Base-by-base conservation (phyloP, 805 yeast genomes). In the Zygotorulaspora florentina region DNA sequence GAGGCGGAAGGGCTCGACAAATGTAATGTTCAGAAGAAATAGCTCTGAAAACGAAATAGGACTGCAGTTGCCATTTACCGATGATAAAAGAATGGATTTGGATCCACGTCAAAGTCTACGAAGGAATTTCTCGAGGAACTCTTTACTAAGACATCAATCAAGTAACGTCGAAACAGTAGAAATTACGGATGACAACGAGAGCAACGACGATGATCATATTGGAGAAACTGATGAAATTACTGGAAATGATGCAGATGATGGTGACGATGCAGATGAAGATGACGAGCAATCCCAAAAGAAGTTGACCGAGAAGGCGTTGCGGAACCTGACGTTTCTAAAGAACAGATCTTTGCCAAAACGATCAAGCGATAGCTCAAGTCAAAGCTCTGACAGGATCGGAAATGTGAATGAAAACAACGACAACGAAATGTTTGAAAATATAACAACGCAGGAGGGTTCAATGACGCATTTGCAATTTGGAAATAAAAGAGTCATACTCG, bases 301-400 rank as follows among this genome's bases (percentile, higher is more conserved):
- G 40, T 53, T 72, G 8, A 71, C 76, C 0, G 65, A 69, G 8
- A 70, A 68, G 46, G 75, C 76, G 0, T 43, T 71, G 40, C 61
- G 65, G 31, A 67, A 65, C 37, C 53, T 72, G 28, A 64, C 70
- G 2, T 47, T 61, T 2, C 42, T 71, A 39, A 62, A 54, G 28
- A 33, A 16, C 16, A 33, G 20, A 13, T 10, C 12, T 16, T 17
- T n/a, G 20, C 16, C n/a, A 33, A 33, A 33, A 16, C 16, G 36
- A 4, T 17, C n/a, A 18, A 33, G 36, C 9, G 36, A 33, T 16
- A 33, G 20, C 16, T 33, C 36, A n/a, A 33, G 36, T 33, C 20
- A 33, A 13, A 33, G 36, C 9, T 33, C 36, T 4, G 36, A 33
- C n/a, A 6, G 20, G 16, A 33, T 33, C 5, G 36, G 20, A 13